phyloP scores from a whole-genome alignment of 495 filamentous ascomycete species.

The Parathielavia hyrcaniae region DNA sequence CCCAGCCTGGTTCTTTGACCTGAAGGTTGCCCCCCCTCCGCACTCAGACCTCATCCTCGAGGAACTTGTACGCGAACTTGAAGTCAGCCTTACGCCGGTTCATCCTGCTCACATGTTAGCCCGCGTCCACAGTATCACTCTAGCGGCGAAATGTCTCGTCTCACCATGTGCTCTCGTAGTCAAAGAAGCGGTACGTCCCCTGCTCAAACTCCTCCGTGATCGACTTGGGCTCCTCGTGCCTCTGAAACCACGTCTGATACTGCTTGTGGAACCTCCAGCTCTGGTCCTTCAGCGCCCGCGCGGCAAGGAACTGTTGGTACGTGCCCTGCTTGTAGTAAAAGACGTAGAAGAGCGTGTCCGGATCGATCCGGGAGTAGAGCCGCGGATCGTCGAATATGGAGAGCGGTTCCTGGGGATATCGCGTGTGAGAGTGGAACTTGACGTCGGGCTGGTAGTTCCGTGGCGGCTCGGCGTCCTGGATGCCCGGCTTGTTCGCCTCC shows the following conservation, averaged over 20 bases:
- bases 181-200: constrained; percentile 97
- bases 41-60: constrained; percentile 19
- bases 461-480: constrained; percentile 72
- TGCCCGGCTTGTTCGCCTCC: constrained; percentile 62
- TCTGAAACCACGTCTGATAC: constrained; percentile 98
- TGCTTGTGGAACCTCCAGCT: constrained; percentile 99
- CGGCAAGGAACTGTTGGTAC: constrained; percentile 93
- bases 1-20: neutral
- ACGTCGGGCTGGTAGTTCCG: constrained; percentile 76
- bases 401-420: constrained; percentile 88
- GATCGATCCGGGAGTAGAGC: constrained; percentile 82
- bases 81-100: constrained; percentile 97
- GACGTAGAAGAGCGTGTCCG: constrained; percentile 95
- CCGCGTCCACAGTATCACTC: constrained; percentile 2
- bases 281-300: constrained; percentile 89
- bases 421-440: constrained; percentile 68
- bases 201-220: constrained; percentile 99
- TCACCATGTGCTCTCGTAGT: constrained; percentile 99
- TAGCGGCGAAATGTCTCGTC: constrained; percentile 29
- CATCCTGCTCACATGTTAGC: constrained; percentile 61
- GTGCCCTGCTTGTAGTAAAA: constrained; percentile 98
- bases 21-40: neutral
- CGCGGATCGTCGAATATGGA: constrained; percentile 84
- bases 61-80: constrained; percentile 94
- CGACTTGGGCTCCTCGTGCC: constrained; percentile 94